Evolutionary conservation across 805 yeast genomes (phyloP), one percentile per base, ranked within the genome.

Genomic region (Kodamaea nitidulidarum): DNA sequence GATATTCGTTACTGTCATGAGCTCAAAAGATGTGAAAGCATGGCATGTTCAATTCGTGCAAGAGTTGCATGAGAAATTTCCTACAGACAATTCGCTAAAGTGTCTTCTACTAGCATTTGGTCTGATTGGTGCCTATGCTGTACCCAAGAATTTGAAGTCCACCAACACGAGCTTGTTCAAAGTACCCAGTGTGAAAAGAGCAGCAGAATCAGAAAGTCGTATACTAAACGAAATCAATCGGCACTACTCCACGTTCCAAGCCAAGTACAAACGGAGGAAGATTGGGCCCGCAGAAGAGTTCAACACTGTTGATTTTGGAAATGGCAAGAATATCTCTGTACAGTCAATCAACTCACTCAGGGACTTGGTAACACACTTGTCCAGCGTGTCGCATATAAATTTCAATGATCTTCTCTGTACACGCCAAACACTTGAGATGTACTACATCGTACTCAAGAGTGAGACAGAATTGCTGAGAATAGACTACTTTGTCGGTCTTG

Each of bases 41-140:
- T 64, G 69, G 69, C 63, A 63, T 20, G 50, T 61, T 11, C 53
- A 56, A 35, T 40, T 51, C 14, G 58, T 56, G 7, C 54, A 55
- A 1, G 65, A 58, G 22, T 49, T 63, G 30, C 50, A 42, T 33
- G 28, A 35, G 2, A 56, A 55, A 32, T 64, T 64, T 40, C 70
- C 70, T 14, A 41, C 48, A 24, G 70, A 64, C 38, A 54, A 50
- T 12, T 46, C 53, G 16, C 46, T 64, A 26, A 52, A 45, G 17
- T 33, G 38, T 18, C n/a, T 34, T 14, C 16, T 39, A 7, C 14
- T 21, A 14, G 29, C 32, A 7, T 38, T 38, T 8, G 12, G 32
- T 7, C 12, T 12, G 15, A 27, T 27, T 12, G 31, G 31, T 7
- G 15, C 12, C 7, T 27, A 27, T 12, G 16, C 7, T 4, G 16